These are phyloP conservation scores for Alternaria brassicicola DNA, from an alignment of 2,329 filamentous ascomycete genomes.

Conservation along the genomic window DNA sequence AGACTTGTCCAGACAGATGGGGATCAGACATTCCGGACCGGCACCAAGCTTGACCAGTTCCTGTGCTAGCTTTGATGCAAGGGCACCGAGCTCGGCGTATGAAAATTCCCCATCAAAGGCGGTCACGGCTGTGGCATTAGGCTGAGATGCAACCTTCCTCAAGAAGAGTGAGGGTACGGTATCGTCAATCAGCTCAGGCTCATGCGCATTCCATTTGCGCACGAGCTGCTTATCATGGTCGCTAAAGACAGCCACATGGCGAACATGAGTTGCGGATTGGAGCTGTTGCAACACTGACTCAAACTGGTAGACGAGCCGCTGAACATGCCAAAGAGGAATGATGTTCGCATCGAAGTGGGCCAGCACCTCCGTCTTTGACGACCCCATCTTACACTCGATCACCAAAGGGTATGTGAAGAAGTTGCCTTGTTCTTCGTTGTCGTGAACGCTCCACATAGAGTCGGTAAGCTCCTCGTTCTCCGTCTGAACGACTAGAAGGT, in stretches of 20 bases:
- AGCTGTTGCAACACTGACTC: conserved; percentile 38
- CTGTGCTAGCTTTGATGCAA: conserved; percentile 35
- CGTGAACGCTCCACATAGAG: conserved; percentile 37
- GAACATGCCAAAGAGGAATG: conserved; percentile 36
- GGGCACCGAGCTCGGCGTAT: conserved; percentile 32
- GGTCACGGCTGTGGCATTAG: conserved; percentile 31
- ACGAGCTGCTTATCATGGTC: conserved; percentile 34
- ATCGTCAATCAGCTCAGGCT: conserved; percentile 30
- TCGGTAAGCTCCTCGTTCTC: conserved; percentile 31
- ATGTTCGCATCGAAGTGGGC: conserved; percentile 38
- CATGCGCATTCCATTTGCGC: conserved; percentile 29
- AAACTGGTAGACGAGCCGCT: conserved; percentile 39
- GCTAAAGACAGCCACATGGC: conserved; percentile 36
- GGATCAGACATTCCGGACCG: conserved; percentile 42
- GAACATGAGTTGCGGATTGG: conserved; percentile 26
- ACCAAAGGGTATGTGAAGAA: conserved; percentile 47
- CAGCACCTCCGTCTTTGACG: conserved; percentile 26
- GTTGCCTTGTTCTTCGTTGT: conserved; percentile 35
- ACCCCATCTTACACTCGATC: conserved; percentile 36
- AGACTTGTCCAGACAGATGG: conserved; percentile 47
- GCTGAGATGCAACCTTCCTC: conserved; percentile 24
- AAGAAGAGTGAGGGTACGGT: conserved; percentile 36
- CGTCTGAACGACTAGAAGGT: conserved; percentile 61
- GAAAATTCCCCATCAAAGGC: conserved; percentile 42
- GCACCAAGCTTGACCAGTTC: conserved; percentile 40